phyloP scores from a whole-genome alignment of 805 yeast species.

The Grigorovia yakushimaensis region DNA sequence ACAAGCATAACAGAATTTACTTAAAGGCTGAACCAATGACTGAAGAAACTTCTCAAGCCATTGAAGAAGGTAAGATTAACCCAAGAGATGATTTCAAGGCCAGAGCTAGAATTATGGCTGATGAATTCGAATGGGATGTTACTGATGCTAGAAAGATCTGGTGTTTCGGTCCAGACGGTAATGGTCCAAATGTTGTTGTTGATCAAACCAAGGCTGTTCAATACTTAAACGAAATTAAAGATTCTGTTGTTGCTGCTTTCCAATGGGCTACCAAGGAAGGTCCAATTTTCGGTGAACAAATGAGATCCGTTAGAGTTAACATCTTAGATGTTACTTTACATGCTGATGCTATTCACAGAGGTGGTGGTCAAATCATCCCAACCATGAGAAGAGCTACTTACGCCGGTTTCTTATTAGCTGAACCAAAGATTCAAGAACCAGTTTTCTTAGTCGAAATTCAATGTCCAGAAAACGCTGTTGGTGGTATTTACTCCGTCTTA shows the following conservation, averaged over 20 bases:
- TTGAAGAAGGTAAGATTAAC: conserved; percentile 83
- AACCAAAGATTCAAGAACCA: conserved; percentile 99
- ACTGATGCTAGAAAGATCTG: conserved; percentile 99
- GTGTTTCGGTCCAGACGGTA: conserved; percentile 99
- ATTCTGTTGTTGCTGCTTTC: conserved; percentile 99
- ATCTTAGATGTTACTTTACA: conserved; percentile 97
- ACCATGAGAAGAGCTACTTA: conserved; percentile 99
- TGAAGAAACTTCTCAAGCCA: conserved; percentile 87
- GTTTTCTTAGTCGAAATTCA: conserved; percentile 98
- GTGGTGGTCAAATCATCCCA: conserved; percentile 99
- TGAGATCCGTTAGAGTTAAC: conserved; percentile 96
- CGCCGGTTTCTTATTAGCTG: conserved; percentile 96
- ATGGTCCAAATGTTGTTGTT: conserved; percentile 96
- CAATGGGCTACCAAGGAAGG: conserved; percentile 99
- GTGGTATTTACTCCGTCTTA: conserved; percentile 99
- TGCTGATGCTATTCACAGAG: conserved; percentile 99
- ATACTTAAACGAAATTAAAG: conserved; percentile 98
- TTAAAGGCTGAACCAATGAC: conserved; percentile 93
- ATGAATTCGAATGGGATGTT: conserved; percentile 99
- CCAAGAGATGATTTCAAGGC: conserved; percentile 98
- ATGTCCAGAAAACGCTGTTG: conserved; percentile 98
- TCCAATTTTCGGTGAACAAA: conserved; percentile 93
- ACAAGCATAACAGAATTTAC: conserved; percentile 99
- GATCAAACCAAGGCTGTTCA: conserved; percentile 99
- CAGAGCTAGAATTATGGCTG: conserved; percentile 98